Base-by-base conservation (phyloP, 1,284 basidiomycete species). In the Schizophyllum commune region DNA sequence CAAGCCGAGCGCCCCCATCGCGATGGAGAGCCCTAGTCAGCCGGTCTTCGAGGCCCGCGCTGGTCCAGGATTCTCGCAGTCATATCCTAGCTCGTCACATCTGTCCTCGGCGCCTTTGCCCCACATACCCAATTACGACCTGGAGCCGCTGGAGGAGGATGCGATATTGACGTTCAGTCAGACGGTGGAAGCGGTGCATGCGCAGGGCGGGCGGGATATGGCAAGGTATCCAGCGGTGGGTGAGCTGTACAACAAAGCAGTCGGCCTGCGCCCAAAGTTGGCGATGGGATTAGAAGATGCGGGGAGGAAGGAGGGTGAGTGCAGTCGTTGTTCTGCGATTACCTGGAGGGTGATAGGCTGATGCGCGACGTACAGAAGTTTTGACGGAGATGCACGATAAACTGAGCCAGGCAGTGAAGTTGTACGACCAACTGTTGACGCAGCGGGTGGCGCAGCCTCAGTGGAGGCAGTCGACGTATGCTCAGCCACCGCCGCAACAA, bases 301-400 rank as follows among this genome's bases (percentile, higher is more conserved):
- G 11, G 86, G 84, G 17, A 82, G 91, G 68, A 94, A 96, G 83
- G 90, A 95, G 75, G 80, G 91, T 87, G 68, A 72, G 91, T 86
- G 0, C 63, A 62, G 53, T 32, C 58, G 32, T 21, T 15, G 55
- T 27, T 32, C 47, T 54, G 55, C 58, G 17, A 58, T 54, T n/a
- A 47, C 13, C 58, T 32, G 33, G 27, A 27, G 27, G 5, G 27
- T 27, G 27, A 5, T 27, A 27, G 27, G 27, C 27, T 27, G 27
- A 22, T 55, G 32, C 20, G 62, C 67, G 27, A 64, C 62, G 1
- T 55, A 3, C 52, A 96, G 94, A 94, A 71, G 80, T 94, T 69
- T 77, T 98, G 19, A 79, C 85, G 7, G 93, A 96, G 58, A 97
- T 98, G 94, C 92, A 98, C 69, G 89, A 91, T 63, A 96, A 97